Evolutionary conservation across 2,329 filamentous ascomycete species (phyloP).

Genomic region (Talaromyces sp.): DNA sequence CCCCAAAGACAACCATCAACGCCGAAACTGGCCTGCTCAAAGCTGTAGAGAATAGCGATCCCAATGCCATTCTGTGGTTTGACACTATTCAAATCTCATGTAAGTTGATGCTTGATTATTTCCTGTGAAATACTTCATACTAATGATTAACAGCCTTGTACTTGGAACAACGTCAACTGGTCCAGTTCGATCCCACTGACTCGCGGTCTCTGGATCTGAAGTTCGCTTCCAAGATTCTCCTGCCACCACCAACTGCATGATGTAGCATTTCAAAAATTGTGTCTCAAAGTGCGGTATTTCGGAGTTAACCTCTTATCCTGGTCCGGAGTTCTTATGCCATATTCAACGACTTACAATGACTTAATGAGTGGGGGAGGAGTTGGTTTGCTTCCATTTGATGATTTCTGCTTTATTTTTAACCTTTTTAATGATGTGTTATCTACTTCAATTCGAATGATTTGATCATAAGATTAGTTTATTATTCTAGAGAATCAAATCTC

Average conservation of each 20-base stretch:
- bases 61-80: conserved; percentile 40
- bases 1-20: conserved; percentile 38
- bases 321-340: background rate
- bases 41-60: conserved; percentile 37
- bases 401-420: background rate
- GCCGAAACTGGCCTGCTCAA: conserved; percentile 38
- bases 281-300: background rate
- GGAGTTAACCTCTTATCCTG: background rate
- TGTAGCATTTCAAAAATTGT: background rate
- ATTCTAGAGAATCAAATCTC: background rate
- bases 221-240: conserved; percentile 35
- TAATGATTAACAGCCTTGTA: conserved; percentile 30
- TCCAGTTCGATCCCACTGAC: conserved; percentile 37
- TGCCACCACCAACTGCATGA: conserved; percentile 8
- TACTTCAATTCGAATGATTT: background rate
- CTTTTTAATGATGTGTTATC: background rate
- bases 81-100: conserved; percentile 40
- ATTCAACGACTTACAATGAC: background rate
- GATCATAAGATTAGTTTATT: background rate
- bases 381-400: background rate
- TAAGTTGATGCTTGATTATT: conserved; percentile 25
- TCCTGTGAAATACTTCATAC: background rate
- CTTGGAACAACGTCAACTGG: conserved; percentile 37
- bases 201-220: conserved; percentile 43
- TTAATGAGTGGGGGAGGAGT: background rate